Conservation (phyloP, 768 basidiomycete species). For the Russula olivacea region DNA sequence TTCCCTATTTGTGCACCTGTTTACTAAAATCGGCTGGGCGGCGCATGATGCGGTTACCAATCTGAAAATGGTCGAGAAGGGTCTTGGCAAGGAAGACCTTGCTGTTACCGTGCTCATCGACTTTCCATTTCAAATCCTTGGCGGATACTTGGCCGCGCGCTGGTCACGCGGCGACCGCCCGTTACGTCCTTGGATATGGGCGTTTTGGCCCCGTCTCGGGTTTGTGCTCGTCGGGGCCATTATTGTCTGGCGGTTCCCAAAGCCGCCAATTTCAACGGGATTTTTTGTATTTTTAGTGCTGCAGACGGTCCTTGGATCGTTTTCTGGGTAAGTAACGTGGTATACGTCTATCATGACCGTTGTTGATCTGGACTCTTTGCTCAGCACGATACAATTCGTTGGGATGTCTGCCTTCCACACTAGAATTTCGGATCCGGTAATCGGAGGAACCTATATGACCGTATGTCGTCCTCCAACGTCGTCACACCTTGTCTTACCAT, state of each 20-base stretch:
- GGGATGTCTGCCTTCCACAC: constrained; percentile 99
- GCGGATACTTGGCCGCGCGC: constrained; percentile 89
- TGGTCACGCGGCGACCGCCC: constrained; percentile 82
- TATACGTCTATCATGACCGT: background rate
- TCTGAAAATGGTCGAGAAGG: constrained; percentile 95
- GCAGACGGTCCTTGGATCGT: constrained; percentile 77
- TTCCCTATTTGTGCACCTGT: constrained; percentile 77
- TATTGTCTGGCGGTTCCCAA: constrained; percentile 82
- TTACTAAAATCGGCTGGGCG: constrained; percentile 92
- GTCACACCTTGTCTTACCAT: background rate
- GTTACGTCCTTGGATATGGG: constrained; percentile 81
- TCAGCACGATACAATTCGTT: constrained; percentile 95
- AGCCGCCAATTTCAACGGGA: constrained; percentile 57
- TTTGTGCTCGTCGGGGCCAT: constrained; percentile 69
- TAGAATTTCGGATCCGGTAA: constrained; percentile 89
- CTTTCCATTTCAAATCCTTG: constrained; percentile 94
- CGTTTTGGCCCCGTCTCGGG: constrained; percentile 81
- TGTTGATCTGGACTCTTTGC: constrained; percentile 9
- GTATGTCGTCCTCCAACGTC: constrained; percentile 40
- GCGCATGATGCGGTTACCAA: constrained; percentile 88
- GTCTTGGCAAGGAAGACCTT: constrained; percentile 89
- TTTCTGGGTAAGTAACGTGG: constrained; percentile 60
- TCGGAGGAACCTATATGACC: constrained; percentile 99
- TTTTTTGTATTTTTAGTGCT: constrained; percentile 80
- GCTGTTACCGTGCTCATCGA: constrained; percentile 95